phyloP scores from a whole-genome alignment of 73 alveolate species.

The Paramecium caudatum region DNA sequence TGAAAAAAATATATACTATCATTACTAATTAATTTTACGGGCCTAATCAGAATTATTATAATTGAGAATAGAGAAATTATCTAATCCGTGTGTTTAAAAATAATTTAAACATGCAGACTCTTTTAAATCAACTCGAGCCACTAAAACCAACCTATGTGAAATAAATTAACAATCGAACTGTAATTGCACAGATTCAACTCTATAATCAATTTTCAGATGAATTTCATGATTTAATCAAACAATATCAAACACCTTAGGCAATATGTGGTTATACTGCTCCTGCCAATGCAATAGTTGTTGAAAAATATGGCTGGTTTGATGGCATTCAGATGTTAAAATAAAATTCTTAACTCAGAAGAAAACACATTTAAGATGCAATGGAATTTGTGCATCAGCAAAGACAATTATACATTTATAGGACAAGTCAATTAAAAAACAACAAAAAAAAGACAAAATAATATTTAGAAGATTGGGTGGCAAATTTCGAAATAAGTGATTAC shows the following conservation, averaged over 20 bases:
- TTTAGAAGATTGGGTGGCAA: conserved; percentile 55
- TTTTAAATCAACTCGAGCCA: no score
- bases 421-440: background rate
- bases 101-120: no score
- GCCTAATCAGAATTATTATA: no score
- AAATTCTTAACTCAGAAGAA: conserved; percentile 10
- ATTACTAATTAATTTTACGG: no score
- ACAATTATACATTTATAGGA: background rate
- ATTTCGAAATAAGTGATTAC: conserved; percentile 51
- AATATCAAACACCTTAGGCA: background rate
- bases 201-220: conserved; percentile 1
- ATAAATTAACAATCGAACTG: no score
- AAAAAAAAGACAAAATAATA: background rate
- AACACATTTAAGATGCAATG: conserved; percentile 54
- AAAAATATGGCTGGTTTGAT: background rate
- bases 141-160: no score
- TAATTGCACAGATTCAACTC: background rate
- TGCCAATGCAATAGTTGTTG: conserved; percentile 8
- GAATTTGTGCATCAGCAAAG: background rate
- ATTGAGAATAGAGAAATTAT: no score
- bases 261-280: conserved; percentile 19
- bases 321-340: background rate
- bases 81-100: no score
- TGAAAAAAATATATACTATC: no score
- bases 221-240: background rate